Evolutionary conservation across 176 grass and related monocot genomes (phyloP), one percentile per base, ranked within the genome.

Genomic region (Oryza coarctata): DNA sequence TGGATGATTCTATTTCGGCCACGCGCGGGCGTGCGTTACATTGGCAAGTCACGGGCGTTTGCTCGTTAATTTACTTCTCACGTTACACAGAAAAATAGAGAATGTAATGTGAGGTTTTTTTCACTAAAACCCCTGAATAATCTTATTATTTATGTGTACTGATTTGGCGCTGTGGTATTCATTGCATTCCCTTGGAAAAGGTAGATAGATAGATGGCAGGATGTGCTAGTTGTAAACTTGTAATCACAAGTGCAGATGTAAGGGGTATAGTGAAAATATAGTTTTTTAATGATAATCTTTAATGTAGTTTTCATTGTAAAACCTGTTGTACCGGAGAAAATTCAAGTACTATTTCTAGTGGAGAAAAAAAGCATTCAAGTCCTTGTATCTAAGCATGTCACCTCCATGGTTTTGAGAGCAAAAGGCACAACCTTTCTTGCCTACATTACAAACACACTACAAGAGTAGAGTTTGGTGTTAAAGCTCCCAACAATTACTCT

Each of bases 1-100:
- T 22, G 71, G 82, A 2, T 89, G 78, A 81, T 41, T 26, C 3
- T 28, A n/a, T n/a, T n/a, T n/a, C n/a, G n/a, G n/a, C n/a, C n/a
- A n/a, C n/a, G n/a, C n/a, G n/a, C 25, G 23, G 0, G 22, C 13
- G 58, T 82, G 22, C 41, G 27, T 65, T 20, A 14, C 13, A 3
- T 17, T 32, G 3, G 25, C 5, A 40, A 2, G 67, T 69, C 22
- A 67, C 17, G 15, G 64, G 34, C 1, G n/a, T 12, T 5, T 27
- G 39, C 39, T 44, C 23, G 36, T 45, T 55, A 58, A 7, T 58
- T 55, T 5, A 70, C 32, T 58, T 55, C 10, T 45, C 18, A 65
- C 55, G 58, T 23, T 9, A 4, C 40, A 45, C 26, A 6, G 12
- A 35, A 17, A 2, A 23, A 13, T 23, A 12, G 28, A 8, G n/a